Evolutionary conservation across 2,329 filamentous ascomycete genomes (phyloP).

Genomic region (Triangularia setosa): DNA sequence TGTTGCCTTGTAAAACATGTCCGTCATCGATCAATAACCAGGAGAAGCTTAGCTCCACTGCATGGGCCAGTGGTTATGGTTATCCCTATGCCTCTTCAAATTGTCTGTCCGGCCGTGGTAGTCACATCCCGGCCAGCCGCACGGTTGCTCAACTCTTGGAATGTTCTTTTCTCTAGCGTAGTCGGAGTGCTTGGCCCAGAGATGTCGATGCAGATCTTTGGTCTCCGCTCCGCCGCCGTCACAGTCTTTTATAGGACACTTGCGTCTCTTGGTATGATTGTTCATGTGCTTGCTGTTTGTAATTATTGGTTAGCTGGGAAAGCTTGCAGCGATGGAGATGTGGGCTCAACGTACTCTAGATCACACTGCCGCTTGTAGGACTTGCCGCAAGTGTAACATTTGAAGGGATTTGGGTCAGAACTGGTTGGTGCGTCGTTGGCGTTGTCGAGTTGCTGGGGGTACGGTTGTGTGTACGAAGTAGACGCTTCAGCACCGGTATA

Average conservation of each 20-base stretch:
- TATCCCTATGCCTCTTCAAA: constrained; percentile 18
- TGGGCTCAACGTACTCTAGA: not conserved
- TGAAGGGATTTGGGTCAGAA: not conserved
- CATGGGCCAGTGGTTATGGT: not conserved
- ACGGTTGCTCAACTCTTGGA: constrained; percentile 5
- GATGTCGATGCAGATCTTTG: constrained; percentile 20
- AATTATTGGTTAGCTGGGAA: not conserved
- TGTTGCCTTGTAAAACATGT: too few relatives aligned
- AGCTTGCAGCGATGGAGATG: not conserved
- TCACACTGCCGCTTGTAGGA: constrained; percentile 8
- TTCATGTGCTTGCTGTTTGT: constrained; percentile 17
- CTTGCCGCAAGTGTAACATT: not conserved
- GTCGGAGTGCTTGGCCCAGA: constrained; percentile 16
- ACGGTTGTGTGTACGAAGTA: not conserved
- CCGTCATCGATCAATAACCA: not conserved
- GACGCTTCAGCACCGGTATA: not conserved
- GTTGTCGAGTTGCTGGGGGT: not conserved
- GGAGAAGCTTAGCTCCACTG: not conserved
- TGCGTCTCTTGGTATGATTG: constrained; percentile 11
- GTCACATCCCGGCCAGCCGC: constrained; percentile 3
- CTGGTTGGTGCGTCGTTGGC: not conserved
- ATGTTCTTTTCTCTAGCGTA: not conserved
- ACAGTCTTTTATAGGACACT: constrained; percentile 6
- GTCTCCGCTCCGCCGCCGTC: constrained; percentile 6
- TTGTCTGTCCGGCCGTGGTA: constrained; percentile 18